Conservation (phyloP, 2,329 filamentous ascomycete species). For the Fusarium avenaceum region DNA sequence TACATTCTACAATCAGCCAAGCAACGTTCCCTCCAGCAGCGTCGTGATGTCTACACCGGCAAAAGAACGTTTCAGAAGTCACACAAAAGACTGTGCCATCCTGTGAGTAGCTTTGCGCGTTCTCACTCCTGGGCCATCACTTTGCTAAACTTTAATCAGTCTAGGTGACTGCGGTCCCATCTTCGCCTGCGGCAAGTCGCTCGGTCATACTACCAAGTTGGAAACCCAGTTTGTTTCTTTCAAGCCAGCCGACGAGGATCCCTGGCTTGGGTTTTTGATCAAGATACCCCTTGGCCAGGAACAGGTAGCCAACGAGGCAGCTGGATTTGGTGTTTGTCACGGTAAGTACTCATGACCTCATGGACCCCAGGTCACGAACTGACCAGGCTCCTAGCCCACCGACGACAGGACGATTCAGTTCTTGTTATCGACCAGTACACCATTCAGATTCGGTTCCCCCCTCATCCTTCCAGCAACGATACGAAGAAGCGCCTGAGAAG, state of each 20-base stretch:
- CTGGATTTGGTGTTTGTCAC: conserved; percentile 15
- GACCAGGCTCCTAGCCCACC: no score
- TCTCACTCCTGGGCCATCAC: no score
- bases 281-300: neutral
- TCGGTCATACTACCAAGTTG: conserved; percentile 2
- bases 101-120: neutral
- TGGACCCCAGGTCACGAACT: neutral
- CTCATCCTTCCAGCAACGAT: neutral
- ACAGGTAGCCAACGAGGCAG: conserved; percentile 1
- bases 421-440: neutral
- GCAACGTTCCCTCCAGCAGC: no score
- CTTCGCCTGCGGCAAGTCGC: conserved; percentile 6
- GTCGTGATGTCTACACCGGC: neutral
- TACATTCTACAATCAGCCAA: no score
- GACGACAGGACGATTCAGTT: neutral
- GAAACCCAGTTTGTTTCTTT: neutral
- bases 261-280: neutral
- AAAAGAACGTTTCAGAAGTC: neutral
- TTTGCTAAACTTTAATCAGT: neutral
- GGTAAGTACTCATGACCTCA: neutral
- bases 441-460: neutral
- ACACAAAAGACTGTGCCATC: neutral
- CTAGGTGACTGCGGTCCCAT: conserved; percentile 13
- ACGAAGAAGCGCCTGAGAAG: neutral
- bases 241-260: neutral